Conservation (phyloP, 257 asterid species). For the Penstemon newberryi region DNA sequence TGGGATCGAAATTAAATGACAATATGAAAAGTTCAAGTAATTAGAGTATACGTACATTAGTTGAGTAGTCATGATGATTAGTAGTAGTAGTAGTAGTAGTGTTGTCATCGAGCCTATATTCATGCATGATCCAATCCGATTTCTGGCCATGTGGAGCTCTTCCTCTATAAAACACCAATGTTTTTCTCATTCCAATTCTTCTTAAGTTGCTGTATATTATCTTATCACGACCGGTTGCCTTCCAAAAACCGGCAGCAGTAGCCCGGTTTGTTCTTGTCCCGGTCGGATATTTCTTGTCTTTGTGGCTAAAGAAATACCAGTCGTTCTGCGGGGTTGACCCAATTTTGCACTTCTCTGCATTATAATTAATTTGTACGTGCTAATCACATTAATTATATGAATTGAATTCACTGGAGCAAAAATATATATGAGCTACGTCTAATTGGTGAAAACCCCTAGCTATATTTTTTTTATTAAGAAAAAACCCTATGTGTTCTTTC, state of each 20-base stretch:
- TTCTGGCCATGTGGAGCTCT: conserved; percentile 91
- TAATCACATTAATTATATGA: no score
- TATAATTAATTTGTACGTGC: no score
- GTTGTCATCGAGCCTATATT: conserved; percentile 73
- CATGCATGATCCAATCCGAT: conserved; percentile 96
- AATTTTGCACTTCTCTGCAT: conserved; percentile 72
- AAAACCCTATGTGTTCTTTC: no score
- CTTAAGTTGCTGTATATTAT: conserved; percentile 65
- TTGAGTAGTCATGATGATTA: not conserved
- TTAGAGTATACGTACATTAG: conserved; percentile 25
- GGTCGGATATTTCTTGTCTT: conserved; percentile 84
- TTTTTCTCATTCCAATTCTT: conserved; percentile 84
- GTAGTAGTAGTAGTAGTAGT: conserved; percentile 5
- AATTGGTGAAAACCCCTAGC: no score
- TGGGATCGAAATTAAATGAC: not conserved
- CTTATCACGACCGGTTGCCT: conserved; percentile 91
- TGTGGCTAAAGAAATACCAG: conserved; percentile 95
- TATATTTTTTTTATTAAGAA: no score
- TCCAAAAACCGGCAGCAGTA: conserved; percentile 91
- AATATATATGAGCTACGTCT: no score
- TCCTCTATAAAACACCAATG: conserved; percentile 81
- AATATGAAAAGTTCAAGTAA: not conserved
- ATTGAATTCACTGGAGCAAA: no score
- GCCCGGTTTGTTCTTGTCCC: conserved; percentile 92
- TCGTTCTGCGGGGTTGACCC: conserved; percentile 89